Evolutionary conservation across 2,329 filamentous ascomycete genomes (phyloP).

Genomic region (Phyllosticta capitalensis): DNA sequence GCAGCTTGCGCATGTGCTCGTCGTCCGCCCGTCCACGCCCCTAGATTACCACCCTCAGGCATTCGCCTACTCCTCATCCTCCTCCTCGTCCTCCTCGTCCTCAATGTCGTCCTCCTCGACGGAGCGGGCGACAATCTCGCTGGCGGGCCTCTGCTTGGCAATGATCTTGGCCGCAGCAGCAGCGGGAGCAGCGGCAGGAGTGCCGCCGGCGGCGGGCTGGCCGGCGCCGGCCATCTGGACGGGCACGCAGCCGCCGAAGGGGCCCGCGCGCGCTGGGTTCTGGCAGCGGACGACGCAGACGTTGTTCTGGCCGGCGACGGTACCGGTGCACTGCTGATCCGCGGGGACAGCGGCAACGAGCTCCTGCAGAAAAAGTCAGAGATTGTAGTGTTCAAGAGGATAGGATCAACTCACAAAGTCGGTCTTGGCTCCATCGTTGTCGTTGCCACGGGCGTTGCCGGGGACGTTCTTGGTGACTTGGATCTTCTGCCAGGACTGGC

Average conservation of each 20-base stretch:
- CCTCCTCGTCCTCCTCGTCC: neutral
- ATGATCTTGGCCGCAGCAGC: conserved; percentile 3
- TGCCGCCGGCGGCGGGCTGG: conserved; percentile 13
- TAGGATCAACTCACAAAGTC: conserved; percentile 14
- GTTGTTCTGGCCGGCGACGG: conserved; percentile 48
- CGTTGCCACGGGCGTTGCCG: conserved; percentile 40
- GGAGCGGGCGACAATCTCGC: neutral
- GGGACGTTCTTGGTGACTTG: conserved; percentile 46
- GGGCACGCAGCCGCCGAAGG: conserved; percentile 53
- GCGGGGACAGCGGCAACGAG: conserved; percentile 50
- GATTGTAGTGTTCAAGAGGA: neutral
- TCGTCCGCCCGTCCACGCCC: too few relatives aligned
- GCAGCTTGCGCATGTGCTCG: neutral
- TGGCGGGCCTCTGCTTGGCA: neutral
- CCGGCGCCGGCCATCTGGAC: conserved; percentile 37
- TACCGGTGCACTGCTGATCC: conserved; percentile 49
- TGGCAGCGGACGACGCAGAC: conserved; percentile 55
- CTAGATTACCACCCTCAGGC: neutral
- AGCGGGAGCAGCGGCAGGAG: conserved; percentile 1
- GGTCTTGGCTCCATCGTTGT: conserved; percentile 11
- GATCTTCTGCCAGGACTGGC: conserved; percentile 43
- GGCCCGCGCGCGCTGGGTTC: conserved; percentile 51
- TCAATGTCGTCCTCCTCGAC: neutral
- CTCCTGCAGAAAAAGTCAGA: conserved; percentile 27
- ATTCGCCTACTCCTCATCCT: neutral